Conservation (phyloP, 192 early-diverging fungal genomes). For the Anaeromyces robustus region DNA sequence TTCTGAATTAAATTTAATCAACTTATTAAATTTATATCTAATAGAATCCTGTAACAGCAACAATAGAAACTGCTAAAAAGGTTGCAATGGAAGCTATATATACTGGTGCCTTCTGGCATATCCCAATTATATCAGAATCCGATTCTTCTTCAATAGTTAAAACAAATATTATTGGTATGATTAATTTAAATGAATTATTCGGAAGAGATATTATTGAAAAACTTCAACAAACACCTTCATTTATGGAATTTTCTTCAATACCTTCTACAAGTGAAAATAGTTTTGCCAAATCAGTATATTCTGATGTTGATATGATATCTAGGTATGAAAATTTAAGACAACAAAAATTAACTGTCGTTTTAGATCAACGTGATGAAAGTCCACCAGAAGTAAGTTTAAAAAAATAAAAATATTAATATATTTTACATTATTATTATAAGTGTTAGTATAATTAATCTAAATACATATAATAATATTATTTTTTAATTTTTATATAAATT, state of each 20-base stretch:
- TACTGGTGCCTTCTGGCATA: not conserved
- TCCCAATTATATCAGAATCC: not conserved
- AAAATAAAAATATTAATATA: too few relatives aligned
- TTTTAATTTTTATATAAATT: too few relatives aligned
- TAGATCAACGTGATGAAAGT: not conserved
- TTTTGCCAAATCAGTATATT: not conserved
- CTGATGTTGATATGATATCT: not conserved
- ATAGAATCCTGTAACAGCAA: not conserved
- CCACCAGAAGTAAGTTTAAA: not conserved
- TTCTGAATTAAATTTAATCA: too few relatives aligned
- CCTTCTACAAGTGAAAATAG: not conserved
- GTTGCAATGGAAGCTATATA: not conserved
- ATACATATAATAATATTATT: too few relatives aligned
- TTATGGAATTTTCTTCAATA: not conserved
- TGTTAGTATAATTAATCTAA: too few relatives aligned
- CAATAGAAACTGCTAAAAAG: not conserved
- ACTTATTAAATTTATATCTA: too few relatives aligned
- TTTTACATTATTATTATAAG: too few relatives aligned
- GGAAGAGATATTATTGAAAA: not conserved
- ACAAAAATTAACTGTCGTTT: not conserved
- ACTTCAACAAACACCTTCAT: not conserved
- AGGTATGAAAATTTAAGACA: not conserved
- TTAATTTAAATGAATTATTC: not conserved
- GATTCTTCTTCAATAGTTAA: not conserved
- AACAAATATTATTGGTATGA: not conserved